Evolutionary conservation across 2,329 filamentous ascomycete genomes (phyloP), one percentile per base, ranked within the genome.

Genomic region (Aspergillus sp.): DNA sequence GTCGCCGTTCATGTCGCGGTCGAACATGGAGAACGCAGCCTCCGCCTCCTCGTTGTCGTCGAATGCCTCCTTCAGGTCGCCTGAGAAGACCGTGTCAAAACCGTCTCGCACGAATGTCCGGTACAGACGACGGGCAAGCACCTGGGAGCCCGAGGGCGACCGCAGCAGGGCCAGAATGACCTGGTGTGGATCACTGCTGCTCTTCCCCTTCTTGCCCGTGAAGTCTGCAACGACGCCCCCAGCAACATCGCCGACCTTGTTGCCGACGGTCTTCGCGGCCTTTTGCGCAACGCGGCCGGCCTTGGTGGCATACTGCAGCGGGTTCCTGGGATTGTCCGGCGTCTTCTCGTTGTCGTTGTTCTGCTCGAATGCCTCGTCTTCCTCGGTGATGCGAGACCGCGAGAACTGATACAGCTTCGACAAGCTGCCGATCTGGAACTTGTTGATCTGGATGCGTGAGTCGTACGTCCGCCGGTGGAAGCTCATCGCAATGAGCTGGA

Each of bases 1-100:
- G 68, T 98, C 93, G 4, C 93, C 93, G 62, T 98, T 98, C 78
- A 97, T 85, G 67, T 98, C 93, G 70, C 95, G 96, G 76, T 98
- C 93, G 65, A 97, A 97, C 80, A 97, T 93, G 65, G 82, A 81
- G 68, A 98, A 97, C 0, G 93, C 93, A 2, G 89, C 89, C 53
- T 95, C 89, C 0, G 92, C 91, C 70, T 97, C 93, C 13, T 97
- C 93, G 17, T 88, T 83, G 24, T 88, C 89, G 9, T 89, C 83
- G 66, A 96, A 97, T 0, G 90, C 92, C 11, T 83, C 79, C 60
- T 86, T 87, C 53, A 98, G 76, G 67, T 97, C 93, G 9, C 92
- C 90, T 0, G 88, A 81, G 20, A 86, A 83, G 4, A 97, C 87
- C 0, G 89, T 91, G 15, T 96, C 89, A 12, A 85, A 85, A 3